Percentiles rank a stretch among this genome's conserved stretches.
Evolutionary conservation across 2,329 filamentous ascomycete species (phyloP).

Genomic region (Neopestalotiopsis sp.): DNA sequence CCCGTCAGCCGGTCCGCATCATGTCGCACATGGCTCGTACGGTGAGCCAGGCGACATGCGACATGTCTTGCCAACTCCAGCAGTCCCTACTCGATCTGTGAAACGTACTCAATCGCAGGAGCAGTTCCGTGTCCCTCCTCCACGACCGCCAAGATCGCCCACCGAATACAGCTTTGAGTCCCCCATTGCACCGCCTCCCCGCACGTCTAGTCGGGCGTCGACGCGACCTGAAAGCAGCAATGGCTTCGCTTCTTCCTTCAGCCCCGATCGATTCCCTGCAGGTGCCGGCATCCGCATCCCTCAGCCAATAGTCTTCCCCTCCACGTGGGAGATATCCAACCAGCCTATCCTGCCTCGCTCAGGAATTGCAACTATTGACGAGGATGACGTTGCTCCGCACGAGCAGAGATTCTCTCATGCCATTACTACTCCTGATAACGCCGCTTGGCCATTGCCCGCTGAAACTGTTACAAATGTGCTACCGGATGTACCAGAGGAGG

Average conservation of each 20-base stretch:
- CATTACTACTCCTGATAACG: conserved; percentile 47
- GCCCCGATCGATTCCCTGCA: conserved; percentile 13
- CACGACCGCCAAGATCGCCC: conserved; percentile 56
- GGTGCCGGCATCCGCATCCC: conserved; percentile 15
- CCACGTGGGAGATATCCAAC: conserved; percentile 26
- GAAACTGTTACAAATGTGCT: conserved; percentile 45
- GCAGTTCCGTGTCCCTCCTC: conserved; percentile 51
- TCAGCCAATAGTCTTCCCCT: conserved; percentile 22
- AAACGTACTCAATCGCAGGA: conserved; percentile 55
- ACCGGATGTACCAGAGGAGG: conserved; percentile 67
- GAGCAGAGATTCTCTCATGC: conserved; percentile 40
- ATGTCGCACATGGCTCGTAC: conserved; percentile 22
- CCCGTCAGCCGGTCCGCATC: conserved; percentile 27
- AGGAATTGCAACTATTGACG: neutral
- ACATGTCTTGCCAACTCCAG: conserved; percentile 32
- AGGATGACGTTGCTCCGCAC: neutral
- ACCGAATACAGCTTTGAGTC: conserved; percentile 41
- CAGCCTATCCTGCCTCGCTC: conserved; percentile 31
- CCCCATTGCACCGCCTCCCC: conserved; percentile 52
- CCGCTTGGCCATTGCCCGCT: conserved; percentile 50
- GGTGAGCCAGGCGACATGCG: conserved; percentile 23
- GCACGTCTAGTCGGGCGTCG: conserved; percentile 60
- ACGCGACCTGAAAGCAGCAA: conserved; percentile 28
- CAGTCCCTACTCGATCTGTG: conserved; percentile 40
- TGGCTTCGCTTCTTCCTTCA: neutral